phyloP scores from a whole-genome alignment of 768 basidiomycete genomes.

The Calocybe gangraenosa region DNA sequence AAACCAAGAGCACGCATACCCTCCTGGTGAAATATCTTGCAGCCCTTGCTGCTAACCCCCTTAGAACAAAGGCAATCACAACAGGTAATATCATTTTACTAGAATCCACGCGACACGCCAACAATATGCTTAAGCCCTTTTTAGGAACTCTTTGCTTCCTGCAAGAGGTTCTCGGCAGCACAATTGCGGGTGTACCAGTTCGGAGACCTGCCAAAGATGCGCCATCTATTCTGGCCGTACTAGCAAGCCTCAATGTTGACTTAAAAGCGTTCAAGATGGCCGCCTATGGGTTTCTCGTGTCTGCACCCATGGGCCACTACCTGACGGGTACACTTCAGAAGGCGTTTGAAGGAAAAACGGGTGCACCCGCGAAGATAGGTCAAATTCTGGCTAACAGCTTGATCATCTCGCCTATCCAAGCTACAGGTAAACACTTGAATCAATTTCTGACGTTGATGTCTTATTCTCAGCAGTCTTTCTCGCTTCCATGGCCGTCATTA shows the following conservation, averaged over 20 bases:
- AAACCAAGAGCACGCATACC: conserved; percentile 29
- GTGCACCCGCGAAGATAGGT: conserved; percentile 55
- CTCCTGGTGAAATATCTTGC: conserved; percentile 68
- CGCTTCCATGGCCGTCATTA: conserved; percentile 78
- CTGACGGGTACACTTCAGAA: conserved; percentile 72
- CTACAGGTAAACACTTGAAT: conserved; percentile 43
- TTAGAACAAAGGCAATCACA: conserved; percentile 79
- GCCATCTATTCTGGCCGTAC: conserved; percentile 43
- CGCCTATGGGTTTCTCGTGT: conserved; percentile 76
- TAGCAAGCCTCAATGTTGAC: conserved; percentile 58
- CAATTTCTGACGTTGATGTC: background rate
- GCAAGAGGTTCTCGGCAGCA: conserved; percentile 79
- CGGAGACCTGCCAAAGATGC: conserved; percentile 48
- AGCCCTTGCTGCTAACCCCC: conserved; percentile 62
- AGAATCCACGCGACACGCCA: background rate
- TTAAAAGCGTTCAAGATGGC: conserved; percentile 80
- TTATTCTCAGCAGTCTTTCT: conserved; percentile 51
- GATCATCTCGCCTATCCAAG: conserved; percentile 72
- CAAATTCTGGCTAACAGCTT: conserved; percentile 78
- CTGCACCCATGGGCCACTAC: conserved; percentile 76
- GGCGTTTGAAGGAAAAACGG: conserved; percentile 71
- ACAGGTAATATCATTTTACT: conserved; percentile 42
- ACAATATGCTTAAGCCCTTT: conserved; percentile 4
- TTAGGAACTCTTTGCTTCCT: conserved; percentile 56
- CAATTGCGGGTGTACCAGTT: conserved; percentile 59